Percentiles rank a stretch among this genome's conserved stretches.
Conservation (phyloP, 2,329 filamentous ascomycete species). For the Cercospora canescens region DNA sequence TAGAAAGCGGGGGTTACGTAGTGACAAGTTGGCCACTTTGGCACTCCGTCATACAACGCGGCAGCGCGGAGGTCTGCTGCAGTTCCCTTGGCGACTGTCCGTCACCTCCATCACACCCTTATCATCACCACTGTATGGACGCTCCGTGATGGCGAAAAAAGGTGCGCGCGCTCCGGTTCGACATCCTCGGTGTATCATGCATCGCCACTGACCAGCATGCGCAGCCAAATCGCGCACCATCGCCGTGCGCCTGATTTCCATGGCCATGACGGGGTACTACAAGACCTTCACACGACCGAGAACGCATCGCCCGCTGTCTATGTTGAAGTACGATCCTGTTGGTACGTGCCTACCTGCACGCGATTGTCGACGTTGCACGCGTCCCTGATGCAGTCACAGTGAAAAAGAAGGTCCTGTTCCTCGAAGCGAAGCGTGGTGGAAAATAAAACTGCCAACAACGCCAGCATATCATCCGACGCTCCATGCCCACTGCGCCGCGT, state of each 20-base stretch:
- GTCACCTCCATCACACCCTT: background rate
- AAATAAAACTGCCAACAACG: slow-evolving; percentile 8
- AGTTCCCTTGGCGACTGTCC: background rate
- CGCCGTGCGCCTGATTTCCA: slow-evolving; percentile 90
- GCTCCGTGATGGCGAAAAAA: slow-evolving; percentile 33
- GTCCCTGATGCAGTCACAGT: slow-evolving; percentile 54
- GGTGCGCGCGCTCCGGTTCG: slow-evolving; percentile 22
- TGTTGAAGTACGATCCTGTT: slow-evolving; percentile 98
- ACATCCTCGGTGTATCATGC: background rate
- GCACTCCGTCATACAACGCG: no score
- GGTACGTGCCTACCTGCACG: slow-evolving; percentile 56
- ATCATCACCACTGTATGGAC: background rate
- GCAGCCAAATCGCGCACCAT: slow-evolving; percentile 88
- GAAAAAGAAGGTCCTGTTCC: slow-evolving; percentile 90
- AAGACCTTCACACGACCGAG: slow-evolving; percentile 85
- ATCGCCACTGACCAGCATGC: background rate
- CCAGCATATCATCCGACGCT: background rate
- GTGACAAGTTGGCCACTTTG: no score
- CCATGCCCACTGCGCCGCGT: background rate
- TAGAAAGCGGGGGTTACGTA: no score
- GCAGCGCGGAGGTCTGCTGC: background rate
- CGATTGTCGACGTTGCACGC: background rate
- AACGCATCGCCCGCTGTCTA: slow-evolving; percentile 79
- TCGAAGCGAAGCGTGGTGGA: slow-evolving; percentile 84
- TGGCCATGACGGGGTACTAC: slow-evolving; percentile 99